Evolutionary conservation across 1,284 basidiomycete species (phyloP).

Genomic region (Ceratobasidium sp.): DNA sequence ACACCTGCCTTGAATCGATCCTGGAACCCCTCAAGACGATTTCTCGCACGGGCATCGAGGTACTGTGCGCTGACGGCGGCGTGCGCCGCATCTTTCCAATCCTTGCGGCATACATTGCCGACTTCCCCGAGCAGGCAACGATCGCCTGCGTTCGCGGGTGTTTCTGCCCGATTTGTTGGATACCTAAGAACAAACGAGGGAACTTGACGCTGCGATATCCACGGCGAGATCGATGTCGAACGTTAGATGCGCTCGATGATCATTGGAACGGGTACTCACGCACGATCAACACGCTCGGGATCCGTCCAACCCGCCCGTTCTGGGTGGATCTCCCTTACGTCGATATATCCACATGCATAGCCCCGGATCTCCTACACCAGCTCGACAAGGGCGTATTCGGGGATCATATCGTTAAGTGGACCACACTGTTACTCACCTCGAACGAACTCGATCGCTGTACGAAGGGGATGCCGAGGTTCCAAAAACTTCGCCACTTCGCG

Average conservation of each 20-base stretch:
- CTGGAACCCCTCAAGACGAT: conserved; percentile 46
- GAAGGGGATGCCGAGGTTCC: conserved; percentile 38
- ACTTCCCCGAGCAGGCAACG: conserved; percentile 51
- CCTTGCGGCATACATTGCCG: conserved; percentile 51
- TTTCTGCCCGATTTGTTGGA: conserved; percentile 33
- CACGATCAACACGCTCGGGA: not conserved
- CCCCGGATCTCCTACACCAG: conserved; percentile 56
- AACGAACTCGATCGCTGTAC: conserved; percentile 38
- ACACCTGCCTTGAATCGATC: conserved; percentile 48
- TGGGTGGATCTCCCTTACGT: not conserved
- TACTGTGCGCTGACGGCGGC: conserved; percentile 48
- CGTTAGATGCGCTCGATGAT: conserved; percentile 3
- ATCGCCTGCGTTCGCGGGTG: conserved; percentile 44
- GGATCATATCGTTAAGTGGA: conserved; percentile 51
- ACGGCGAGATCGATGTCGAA: not conserved
- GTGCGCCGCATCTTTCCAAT: conserved; percentile 46
- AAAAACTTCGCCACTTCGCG: conserved; percentile 31
- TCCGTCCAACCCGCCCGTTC: not conserved
- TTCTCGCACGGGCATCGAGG: conserved; percentile 33
- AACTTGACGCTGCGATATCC: not conserved
- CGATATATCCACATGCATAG: conserved; percentile 48
- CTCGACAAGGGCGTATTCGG: conserved; percentile 56
- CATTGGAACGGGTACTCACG: conserved; percentile 1
- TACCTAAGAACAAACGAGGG: not conserved
- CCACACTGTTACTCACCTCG: not conserved